A percentile compares a stretch with the other conserved stretches of the same genome.
These are phyloP conservation scores for Penicillium subrubescens DNA, from an alignment of 495 filamentous ascomycete species.

Conservation along the genomic window DNA sequence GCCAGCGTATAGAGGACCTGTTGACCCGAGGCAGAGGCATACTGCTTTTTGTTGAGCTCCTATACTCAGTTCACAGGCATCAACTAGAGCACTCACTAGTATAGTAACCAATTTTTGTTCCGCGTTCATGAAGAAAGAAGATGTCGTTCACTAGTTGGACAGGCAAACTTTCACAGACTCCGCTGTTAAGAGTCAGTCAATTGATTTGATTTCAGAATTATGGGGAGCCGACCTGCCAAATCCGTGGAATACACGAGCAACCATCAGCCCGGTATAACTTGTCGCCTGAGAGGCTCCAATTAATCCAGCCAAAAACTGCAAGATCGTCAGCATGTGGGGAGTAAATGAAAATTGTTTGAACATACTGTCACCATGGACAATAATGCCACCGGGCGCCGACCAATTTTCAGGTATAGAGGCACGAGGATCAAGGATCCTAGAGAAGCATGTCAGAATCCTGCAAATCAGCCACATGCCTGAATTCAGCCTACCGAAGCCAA, in stretches of 20 bases:
- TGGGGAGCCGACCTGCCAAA: conserved; percentile 40
- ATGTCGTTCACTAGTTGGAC: conserved; percentile 69
- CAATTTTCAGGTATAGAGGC: conserved; percentile 60
- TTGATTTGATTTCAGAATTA: background rate
- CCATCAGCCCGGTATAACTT: conserved; percentile 56
- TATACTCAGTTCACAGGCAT: background rate
- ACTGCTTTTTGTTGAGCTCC: conserved; percentile 36
- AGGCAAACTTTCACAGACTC: conserved; percentile 63
- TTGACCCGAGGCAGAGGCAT: conserved; percentile 60
- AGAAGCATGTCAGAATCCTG: conserved; percentile 7
- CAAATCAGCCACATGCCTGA: background rate
- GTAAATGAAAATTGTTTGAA: background rate
- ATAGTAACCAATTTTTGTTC: conserved; percentile 60
- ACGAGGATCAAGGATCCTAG: conserved; percentile 59
- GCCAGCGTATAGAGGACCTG: conserved; percentile 60
- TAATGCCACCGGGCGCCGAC: conserved; percentile 58
- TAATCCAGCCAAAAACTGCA: conserved; percentile 56
- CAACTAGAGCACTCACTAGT: conserved; percentile 42
- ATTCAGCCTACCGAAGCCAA: conserved; percentile 53
- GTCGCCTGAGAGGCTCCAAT: conserved; percentile 57
- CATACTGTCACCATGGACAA: conserved; percentile 48
- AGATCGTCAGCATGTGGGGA: background rate
- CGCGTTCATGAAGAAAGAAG: conserved; percentile 65
- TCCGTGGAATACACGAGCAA: conserved; percentile 54
- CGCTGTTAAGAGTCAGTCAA: conserved; percentile 27